phyloP scores from a whole-genome alignment of 495 filamentous ascomycete genomes.

The Talaromyces borbonicus region DNA sequence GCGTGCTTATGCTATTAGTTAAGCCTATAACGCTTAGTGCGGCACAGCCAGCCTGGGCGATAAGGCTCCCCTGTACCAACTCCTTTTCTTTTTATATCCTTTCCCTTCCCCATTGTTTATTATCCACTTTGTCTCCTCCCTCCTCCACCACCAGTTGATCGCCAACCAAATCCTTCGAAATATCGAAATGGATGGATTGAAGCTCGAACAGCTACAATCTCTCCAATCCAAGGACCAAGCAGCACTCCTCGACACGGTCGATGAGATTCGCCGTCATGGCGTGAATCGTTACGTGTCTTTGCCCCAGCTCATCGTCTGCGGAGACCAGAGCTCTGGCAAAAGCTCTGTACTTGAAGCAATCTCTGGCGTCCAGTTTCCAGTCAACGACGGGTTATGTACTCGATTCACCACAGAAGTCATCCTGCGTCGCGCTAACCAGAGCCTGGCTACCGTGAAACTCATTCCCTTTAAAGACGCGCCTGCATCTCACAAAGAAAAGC shows the following conservation, averaged over 20 bases:
- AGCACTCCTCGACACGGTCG: slow-evolving; percentile 46
- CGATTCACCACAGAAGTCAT: slow-evolving; percentile 58
- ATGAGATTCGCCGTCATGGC: slow-evolving; percentile 43
- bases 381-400: slow-evolving; percentile 55
- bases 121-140: too few relatives aligned
- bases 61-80: too few relatives aligned
- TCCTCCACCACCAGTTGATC: too few relatives aligned
- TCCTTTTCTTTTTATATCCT: too few relatives aligned
- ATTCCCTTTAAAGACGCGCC: slow-evolving; percentile 20
- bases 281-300: slow-evolving; percentile 48
- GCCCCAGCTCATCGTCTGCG: slow-evolving; percentile 66
- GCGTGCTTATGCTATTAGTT: too few relatives aligned
- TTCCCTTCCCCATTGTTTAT: too few relatives aligned
- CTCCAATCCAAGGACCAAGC: slow-evolving; percentile 36
- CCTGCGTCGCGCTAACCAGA: slow-evolving; percentile 21
- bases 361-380: slow-evolving; percentile 57
- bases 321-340: slow-evolving; percentile 63
- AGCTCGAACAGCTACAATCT: too few relatives aligned
- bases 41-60: too few relatives aligned
- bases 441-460: slow-evolving; percentile 26
- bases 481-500: slow-evolving; percentile 14
- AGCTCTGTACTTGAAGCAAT: slow-evolving; percentile 68
- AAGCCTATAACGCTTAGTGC: too few relatives aligned
- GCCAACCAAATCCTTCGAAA: too few relatives aligned
- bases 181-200: too few relatives aligned